Evolutionary conservation across 176 grass and related monocot genomes (phyloP).

Genomic region (Lolium rigidum): DNA sequence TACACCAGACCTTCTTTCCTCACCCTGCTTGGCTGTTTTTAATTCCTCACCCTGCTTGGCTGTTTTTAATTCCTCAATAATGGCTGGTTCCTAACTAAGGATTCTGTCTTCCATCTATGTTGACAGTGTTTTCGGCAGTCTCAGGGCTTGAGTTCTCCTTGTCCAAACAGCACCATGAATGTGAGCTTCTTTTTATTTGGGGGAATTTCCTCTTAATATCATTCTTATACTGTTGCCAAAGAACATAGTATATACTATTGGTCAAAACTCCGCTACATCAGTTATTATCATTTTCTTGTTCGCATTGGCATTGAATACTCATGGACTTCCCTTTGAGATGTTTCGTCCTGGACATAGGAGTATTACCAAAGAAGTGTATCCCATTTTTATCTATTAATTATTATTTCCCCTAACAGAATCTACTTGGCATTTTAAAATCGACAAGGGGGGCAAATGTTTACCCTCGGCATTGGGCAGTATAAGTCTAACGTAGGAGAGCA

Average conservation of each 20-base stretch:
- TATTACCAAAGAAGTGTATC: background rate
- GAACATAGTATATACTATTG: background rate
- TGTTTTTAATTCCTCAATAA: conserved; percentile 31
- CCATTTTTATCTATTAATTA: background rate
- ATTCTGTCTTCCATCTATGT: conserved; percentile 36
- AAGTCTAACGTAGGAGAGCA: background rate
- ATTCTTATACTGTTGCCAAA: background rate
- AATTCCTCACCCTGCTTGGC: too few species aligned
- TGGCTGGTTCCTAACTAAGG: conserved; percentile 30
- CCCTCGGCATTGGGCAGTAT: background rate
- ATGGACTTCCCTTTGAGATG: background rate
- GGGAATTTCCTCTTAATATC: background rate
- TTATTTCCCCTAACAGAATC: background rate
- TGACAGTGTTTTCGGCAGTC: conserved; percentile 93
- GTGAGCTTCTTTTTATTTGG: conserved; percentile 63
- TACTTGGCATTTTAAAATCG: background rate
- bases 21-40: background rate
- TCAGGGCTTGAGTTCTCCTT: conserved; percentile 91
- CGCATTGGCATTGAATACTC: background rate
- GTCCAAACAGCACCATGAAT: conserved; percentile 87
- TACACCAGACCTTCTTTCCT: conserved; percentile 36
- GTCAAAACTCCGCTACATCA: background rate
- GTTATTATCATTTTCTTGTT: background rate
- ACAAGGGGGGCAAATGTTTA: background rate
- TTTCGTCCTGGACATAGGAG: background rate